Evolutionary conservation across 176 grass and related monocot species (phyloP), one percentile per base, ranked within the genome.

Genomic region (Rhynchospora breviuscula): DNA sequence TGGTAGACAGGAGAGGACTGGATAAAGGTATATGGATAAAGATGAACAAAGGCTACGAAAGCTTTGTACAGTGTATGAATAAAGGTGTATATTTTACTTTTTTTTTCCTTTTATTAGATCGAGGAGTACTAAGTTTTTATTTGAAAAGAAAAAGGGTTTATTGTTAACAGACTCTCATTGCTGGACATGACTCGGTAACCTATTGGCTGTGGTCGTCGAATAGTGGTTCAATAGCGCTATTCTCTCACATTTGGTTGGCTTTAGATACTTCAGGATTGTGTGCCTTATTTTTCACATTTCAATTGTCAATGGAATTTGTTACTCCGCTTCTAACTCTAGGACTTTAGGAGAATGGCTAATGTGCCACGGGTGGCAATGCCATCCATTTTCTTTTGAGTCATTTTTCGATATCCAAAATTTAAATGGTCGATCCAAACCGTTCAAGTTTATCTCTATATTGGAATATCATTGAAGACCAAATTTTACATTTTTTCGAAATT

Each of bases 1-100:
- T 91, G 67, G 87, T 94, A 59, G 89, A 94, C 78, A 87, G 81
- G 25, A 89, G 95, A 87, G 95, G 95, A 78, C 82, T 94, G 70
- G 26, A 29, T 29, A 29, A 29, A 29, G 26, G 26, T 29, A 1
- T 29, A 29, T 29, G 26, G 26, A 29, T 29, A 29, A 29, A 29
- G 89, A 91, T 84, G 90, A 94, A 40, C 86, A 90, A 87, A 87
- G 94, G 78, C 62, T 90, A 81, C 67, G 84, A 91, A 69, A 83
- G 93, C 82, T 94, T 98, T 83, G 47, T 87, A 10, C 64, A 83
- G 5, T 98, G 92, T 58, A 91, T 98, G 95, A 90, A 93, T 83
- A 98, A 94, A 93, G 92, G 95, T 94, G 80, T 7, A 61, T 56
- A 6, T 26, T 80, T 79, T 29, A 29, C 26, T 1, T 29, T 29